Evolutionary conservation across 208 protist genomes (phyloP), one percentile per base, ranked within the genome.

Genomic region (Acanthamoeba sp.): DNA sequence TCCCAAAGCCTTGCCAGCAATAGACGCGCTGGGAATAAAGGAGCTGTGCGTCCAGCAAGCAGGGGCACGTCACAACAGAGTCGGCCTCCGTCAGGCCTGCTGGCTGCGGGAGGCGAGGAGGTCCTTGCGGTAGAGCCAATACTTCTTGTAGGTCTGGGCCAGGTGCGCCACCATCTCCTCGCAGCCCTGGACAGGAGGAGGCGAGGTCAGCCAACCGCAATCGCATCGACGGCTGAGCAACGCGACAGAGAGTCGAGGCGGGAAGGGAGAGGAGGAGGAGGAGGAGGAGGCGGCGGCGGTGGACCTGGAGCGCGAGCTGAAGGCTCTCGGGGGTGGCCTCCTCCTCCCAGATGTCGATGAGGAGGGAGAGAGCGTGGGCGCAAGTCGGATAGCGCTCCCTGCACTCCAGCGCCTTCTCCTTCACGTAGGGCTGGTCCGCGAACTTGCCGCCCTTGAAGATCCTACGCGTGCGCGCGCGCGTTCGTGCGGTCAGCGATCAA

Each of bases 361-460:
- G 80, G 32, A 89, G 80, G 52, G 80, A 52, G 45, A 64, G 50
- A 14, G 45, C 80, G 80, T 89, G 80, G 20, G 80, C 80, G 52
- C 80, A 89, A 4, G 52, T 89, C 45, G 80, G 80, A 22, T 89
- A 89, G 80, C 80, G 80, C 45, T 89, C 80, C 42, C 52, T 7
- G 52, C 52, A 89, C 52, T 89, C 50, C 20, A 89, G 45, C 27
- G 29, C 45, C 50, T 55, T 89, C 32, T 89, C 80, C 80, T 89
- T 89, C 50, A 64, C 52, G 36, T 55, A 89, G 42, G 80, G 80
- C 52, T 48, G 32, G 14, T 89, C 80, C 32, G 36, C 7, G 32
- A 89, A 89, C 52, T 89, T 89, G n/a, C n/a, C 52, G 12, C 80
- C 80, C 52, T 89, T 89, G 80, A 89, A 89, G 4, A 89, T 59